Evolutionary conservation across 2,329 filamentous ascomycete species (phyloP), one percentile per base, ranked within the genome.

Genomic region (Pyricularia grisea): DNA sequence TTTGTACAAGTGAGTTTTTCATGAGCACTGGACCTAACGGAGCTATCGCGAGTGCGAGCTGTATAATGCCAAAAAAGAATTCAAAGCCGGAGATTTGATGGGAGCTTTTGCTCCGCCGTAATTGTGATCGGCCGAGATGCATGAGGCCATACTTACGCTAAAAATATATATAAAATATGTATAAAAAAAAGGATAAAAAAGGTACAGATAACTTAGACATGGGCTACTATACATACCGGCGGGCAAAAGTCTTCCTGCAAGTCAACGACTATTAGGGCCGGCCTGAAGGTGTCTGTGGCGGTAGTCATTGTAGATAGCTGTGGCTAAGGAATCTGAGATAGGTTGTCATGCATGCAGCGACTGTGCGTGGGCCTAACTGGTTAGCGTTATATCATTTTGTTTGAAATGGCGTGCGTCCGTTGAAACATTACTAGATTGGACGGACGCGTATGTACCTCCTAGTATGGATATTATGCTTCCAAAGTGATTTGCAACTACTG

Each of bases 191-290:
- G 50, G 66, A 27, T 31, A 25, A 30, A 27, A 27, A 27, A 27
- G 27, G 30, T 14, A n/a, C 17, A n/a, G 42, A n/a, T 7, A 1
- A 50, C 36, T 50, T 50, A 9, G 36, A 50, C 9, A 17, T 17
- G 36, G 3, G 10, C 9, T 6, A 33, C 27, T 31, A 27, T 23
- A 81, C 89, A 81, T 81, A 95, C 93, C 14, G 94, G 93, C 70
- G 92, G 92, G 78, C 93, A 97, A 78, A 97, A 98, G 81, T 98
- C 94, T 78, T 97, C 91, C 79, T 98, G 95, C 76, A 97, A 85
- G 79, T 97, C 94, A 68, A 97, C 90, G 12, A 97, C 85, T 66
- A 97, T 79, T 28, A 88, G 79, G 2, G 85, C 85, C 3, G 86
- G 83, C 67, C 75, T 80, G 70, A 85, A 85, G 4, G 70, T 64